Evolutionary conservation across 75 land plant species (phyloP).

Genomic region (Gnetum montanum): DNA sequence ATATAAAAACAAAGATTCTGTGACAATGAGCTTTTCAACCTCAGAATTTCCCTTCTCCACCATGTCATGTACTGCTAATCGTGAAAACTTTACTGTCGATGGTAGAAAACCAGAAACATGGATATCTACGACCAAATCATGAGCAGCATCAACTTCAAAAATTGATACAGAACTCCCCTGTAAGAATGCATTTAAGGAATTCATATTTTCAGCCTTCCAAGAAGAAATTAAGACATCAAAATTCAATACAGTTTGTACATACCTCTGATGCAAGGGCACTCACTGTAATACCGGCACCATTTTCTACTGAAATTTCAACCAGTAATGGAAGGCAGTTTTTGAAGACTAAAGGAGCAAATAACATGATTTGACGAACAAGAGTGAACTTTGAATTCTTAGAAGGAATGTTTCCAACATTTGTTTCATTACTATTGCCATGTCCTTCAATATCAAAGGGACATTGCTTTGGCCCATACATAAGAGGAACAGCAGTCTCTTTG

Average conservation of each 20-base stretch:
- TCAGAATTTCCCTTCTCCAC: slow-evolving; percentile 26
- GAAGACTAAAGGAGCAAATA: slow-evolving; percentile 69
- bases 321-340: slow-evolving; percentile 73
- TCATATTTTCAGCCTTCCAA: too few species aligned
- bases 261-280: slow-evolving; percentile 40
- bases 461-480: slow-evolving; percentile 10
- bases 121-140: slow-evolving; percentile 56
- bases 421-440: not conserved
- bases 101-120: slow-evolving; percentile 36
- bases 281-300: slow-evolving; percentile 46
- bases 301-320: slow-evolving; percentile 47
- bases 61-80: slow-evolving; percentile 38
- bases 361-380: slow-evolving; percentile 39
- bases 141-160: slow-evolving; percentile 65
- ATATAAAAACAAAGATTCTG: slow-evolving; percentile 39
- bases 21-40: slow-evolving; percentile 25
- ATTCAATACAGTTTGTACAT: not conserved
- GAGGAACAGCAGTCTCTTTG: slow-evolving; percentile 19
- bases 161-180: slow-evolving; percentile 49
- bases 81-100: slow-evolving; percentile 36
- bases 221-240: not conserved
- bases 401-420: not conserved
- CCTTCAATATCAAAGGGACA: slow-evolving; percentile 4
- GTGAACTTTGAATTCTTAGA: slow-evolving; percentile 16
- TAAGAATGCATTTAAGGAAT: slow-evolving; percentile 9